A percentile compares a stretch with the other conserved stretches of the same genome.
These are phyloP conservation scores for Tolypocladium tundrense DNA, from an alignment of 2,329 filamentous ascomycete species.

Conservation along the genomic window DNA sequence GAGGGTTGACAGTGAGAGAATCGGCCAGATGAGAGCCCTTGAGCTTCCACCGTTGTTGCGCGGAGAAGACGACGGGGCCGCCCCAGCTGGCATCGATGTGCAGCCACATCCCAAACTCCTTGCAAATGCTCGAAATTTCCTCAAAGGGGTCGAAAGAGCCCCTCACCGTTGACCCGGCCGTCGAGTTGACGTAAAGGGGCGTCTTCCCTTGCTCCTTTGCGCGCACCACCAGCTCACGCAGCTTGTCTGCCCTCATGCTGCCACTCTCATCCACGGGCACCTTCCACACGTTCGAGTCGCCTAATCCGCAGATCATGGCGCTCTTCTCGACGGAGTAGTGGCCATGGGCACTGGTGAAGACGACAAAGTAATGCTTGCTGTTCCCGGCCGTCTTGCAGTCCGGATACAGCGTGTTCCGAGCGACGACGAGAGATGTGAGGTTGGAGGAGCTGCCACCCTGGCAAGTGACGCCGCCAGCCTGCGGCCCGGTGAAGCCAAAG, in stretches of 20 bases:
- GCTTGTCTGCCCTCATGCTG: conserved; percentile 55
- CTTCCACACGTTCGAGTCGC: conserved; percentile 58
- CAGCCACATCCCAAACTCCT: conserved; percentile 69
- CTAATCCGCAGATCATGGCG: conserved; percentile 81
- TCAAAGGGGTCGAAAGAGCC: conserved; percentile 79
- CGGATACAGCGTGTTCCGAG: conserved; percentile 77
- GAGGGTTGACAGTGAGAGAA: conserved; percentile 80
- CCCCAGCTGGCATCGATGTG: conserved; percentile 93
- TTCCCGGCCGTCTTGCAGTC: conserved; percentile 67
- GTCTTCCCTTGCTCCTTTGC: conserved; percentile 61
- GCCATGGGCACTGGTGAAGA: conserved; percentile 84
- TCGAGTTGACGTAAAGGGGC: conserved; percentile 91
- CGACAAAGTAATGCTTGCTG: conserved; percentile 52
- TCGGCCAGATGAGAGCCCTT: conserved; percentile 64
- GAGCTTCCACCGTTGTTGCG: conserved; percentile 53
- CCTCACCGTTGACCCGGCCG: conserved; percentile 86
- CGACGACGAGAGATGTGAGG: conserved; percentile 73
- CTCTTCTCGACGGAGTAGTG: conserved; percentile 96
- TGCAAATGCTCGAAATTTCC: conserved; percentile 60
- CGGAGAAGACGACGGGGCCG: conserved; percentile 68
- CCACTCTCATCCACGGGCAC: conserved; percentile 67
- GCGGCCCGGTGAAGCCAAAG: conserved; percentile 64
- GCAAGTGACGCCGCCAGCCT: conserved; percentile 65
- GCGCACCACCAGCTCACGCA: conserved; percentile 52
- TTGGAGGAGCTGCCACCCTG: conserved; percentile 83